Percentiles rank a stretch among this genome's conserved stretches.
Evolutionary conservation across 352 stramenopile species (phyloP).

Genomic region (Globisporangium lucens): DNA sequence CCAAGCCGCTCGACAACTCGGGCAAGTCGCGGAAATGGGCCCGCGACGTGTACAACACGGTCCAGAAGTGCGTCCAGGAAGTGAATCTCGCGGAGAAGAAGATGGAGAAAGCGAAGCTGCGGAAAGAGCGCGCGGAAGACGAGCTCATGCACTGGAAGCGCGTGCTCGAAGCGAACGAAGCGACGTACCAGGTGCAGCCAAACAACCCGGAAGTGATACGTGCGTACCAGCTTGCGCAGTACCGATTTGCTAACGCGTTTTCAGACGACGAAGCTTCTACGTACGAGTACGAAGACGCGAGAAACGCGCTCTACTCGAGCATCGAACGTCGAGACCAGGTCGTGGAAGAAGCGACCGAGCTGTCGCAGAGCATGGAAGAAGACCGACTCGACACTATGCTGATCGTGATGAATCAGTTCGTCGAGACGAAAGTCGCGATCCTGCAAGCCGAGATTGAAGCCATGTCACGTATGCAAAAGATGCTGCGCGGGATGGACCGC

Average conservation of each 20-base stretch:
- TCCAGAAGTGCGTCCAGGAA: constrained; percentile 77
- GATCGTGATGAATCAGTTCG: constrained; percentile 84
- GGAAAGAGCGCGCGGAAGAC: constrained; percentile 60
- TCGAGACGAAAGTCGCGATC: constrained; percentile 82
- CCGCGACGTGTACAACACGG: constrained; percentile 71
- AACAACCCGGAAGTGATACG: constrained; percentile 73
- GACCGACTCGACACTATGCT: constrained; percentile 81
- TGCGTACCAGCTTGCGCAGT: constrained; percentile 60
- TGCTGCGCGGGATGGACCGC: constrained; percentile 72
- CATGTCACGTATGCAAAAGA: constrained; percentile 58
- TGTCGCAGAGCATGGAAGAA: constrained; percentile 80
- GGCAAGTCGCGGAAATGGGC: constrained; percentile 73
- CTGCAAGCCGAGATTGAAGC: constrained; percentile 78
- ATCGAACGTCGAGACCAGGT: constrained; percentile 76
- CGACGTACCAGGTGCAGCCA: constrained; percentile 75
- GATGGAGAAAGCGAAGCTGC: constrained; percentile 68
- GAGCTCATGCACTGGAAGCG: constrained; percentile 74
- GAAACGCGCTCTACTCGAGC: constrained; percentile 43
- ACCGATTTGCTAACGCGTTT: constrained; percentile 61
- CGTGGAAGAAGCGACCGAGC: constrained; percentile 74
- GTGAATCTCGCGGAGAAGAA: constrained; percentile 67
- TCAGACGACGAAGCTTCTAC: constrained; percentile 56
- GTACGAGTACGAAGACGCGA: constrained; percentile 60
- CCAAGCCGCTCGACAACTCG: constrained; percentile 69
- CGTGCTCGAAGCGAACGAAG: constrained; percentile 76